These are phyloP conservation scores for Ambrosia hybrid DNA, from an alignment of 140 eudicot genomes.

Conservation along the genomic window DNA sequence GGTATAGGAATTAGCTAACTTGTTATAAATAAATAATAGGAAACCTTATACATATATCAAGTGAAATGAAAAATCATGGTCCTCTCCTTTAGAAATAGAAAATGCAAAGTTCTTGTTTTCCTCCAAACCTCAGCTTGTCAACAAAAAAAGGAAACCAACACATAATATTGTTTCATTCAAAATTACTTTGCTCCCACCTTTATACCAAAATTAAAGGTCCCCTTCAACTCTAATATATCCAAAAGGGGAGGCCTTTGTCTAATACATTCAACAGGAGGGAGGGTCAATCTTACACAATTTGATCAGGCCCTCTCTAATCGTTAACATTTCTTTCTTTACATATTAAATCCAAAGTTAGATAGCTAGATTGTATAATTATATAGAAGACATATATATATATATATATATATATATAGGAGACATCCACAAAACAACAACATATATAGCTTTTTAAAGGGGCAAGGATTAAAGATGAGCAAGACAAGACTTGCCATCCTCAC, in stretches of 20 bases:
- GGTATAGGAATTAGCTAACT: not conserved
- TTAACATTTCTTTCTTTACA: slow-evolving; percentile 7
- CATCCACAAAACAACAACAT: not conserved
- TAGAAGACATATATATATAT: not conserved
- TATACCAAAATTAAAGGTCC: slow-evolving; percentile 22
- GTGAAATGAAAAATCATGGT: slow-evolving; percentile 13
- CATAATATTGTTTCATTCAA: slow-evolving; percentile 18
- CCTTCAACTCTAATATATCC: slow-evolving; percentile 22
- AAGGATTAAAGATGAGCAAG: slow-evolving; percentile 30
- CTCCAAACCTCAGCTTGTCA: slow-evolving; percentile 40
- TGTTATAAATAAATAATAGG: not conserved
- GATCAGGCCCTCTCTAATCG: slow-evolving; percentile 40
- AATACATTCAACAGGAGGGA: slow-evolving; percentile 36
- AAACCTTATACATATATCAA: not conserved
- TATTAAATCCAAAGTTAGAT: slow-evolving; percentile 10
- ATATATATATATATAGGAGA: slow-evolving; percentile 7
- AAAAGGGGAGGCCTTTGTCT: slow-evolving; percentile 29
- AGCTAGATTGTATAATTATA: slow-evolving; percentile 15
- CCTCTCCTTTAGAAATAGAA: slow-evolving; percentile 26
- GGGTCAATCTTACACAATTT: slow-evolving; percentile 39
- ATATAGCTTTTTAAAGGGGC: slow-evolving; percentile 1
- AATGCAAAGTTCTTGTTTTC: slow-evolving; percentile 18
- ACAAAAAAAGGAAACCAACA: slow-evolving; percentile 32
- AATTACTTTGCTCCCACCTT: slow-evolving; percentile 24
- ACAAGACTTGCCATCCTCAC: slow-evolving; percentile 33